Evolutionary conservation across 2,329 filamentous ascomycete species (phyloP), one percentile per base, ranked within the genome.

Genomic region (Aspergillus versicolor): DNA sequence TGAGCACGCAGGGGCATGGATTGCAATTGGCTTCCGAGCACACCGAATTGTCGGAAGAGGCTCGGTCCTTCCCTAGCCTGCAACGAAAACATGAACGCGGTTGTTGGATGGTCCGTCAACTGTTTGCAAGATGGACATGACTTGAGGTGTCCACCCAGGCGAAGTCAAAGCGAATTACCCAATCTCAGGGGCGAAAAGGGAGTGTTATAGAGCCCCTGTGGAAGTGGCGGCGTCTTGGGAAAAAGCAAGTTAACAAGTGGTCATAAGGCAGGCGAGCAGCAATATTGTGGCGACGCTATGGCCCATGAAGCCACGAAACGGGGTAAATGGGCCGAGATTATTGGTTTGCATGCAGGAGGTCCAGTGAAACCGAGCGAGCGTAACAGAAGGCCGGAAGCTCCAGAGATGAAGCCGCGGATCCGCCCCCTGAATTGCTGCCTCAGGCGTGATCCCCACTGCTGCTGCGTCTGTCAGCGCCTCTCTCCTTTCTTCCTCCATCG

Each of bases 381-480:
- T 38, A n/a, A 37, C 27, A 52, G 42, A 52, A 43, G 43, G 13
- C 6, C 19, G 45, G 42, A 52, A 43, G 34, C 13, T n/a, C 34
- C 54, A 43, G 53, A 61, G 30, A 41, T 62, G 58, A 60, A 57
- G 57, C 58, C 58, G 57, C 49, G 61, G 55, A 58, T 59, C 58
- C 62, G 54, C 58, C 63, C 62, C 61, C 61, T 65, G 57, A 61
- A 61, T 43, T 50, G 54, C 42, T 52, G 61, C 56, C 54, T 61
- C 24, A 60, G 60, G 57, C 52, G 37, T 27, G 37, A 44, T 49
- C 38, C 49, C 42, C 54, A 56, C 45, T 49, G 49, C 47, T 27
- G 44, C 45, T 41, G 51, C 19, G 27, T 44, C 17, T 52, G 46
- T 43, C 47, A 40, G 52, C 51, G 40, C 51, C 56, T 55, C 45